Evolutionary conservation across 257 asterid species (phyloP), one percentile per base, ranked within the genome.

Genomic region (Galeopsis tetrahit): DNA sequence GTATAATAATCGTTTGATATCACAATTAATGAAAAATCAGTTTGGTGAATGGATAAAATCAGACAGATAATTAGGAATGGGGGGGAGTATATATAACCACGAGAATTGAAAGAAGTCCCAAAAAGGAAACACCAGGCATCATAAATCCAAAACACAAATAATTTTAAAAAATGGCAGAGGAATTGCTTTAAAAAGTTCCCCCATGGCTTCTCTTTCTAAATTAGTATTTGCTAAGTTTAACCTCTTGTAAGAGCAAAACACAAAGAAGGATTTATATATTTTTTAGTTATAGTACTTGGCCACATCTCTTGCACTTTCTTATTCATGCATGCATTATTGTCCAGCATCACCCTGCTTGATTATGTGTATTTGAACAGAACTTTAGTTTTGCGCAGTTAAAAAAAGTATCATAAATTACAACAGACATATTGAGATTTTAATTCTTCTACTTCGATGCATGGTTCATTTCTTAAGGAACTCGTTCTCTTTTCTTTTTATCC

Each of bases 31-130:
- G 28, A 21, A 21, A 21, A 21, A 21, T 21, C 28, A 21, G 28
- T 21, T 21, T 21, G 28, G 28, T 21, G 28, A 21, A 21, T 21
- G 28, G 28, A 21, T 21, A 21, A 21, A 21, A 21, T 21, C 28
- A 21, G 28, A 21, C 28, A 21, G 28, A 21, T 21, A 21, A 21
- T 21, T 21, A 21, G 28, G 28, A 21, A 21, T 21, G 28, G 28
- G 28, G 28, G 28, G 28, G 28, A 21, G 28, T 48, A 31, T 67
- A 42, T 43, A 71, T 36, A 64, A 66, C 43, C 33, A 65, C 51
- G 15, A 11, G 63, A 78, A 79, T n/a, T 49, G 44, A 40, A 36
- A 42, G 39, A 68, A 31, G 63, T 60, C 67, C 46, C 75, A 33
- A 40, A 71, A 71, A 11, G 36, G 66, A 56, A 67, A 66, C 61